These are phyloP conservation scores for Mayamaea pseudoterrestris DNA, from an alignment of 108 stramenopile species.

Conservation along the genomic window DNA sequence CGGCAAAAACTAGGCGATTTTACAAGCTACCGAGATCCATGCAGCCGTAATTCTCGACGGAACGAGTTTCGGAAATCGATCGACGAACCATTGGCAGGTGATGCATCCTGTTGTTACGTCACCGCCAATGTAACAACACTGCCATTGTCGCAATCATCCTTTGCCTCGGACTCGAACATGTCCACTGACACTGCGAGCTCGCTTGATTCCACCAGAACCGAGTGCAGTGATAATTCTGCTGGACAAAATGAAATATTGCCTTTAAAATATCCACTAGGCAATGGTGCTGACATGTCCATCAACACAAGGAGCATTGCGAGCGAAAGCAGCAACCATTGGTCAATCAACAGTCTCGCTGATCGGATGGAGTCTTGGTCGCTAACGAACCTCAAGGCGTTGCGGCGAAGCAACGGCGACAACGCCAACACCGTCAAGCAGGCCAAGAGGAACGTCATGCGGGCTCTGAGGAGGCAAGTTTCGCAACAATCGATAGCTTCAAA, in stretches of 20 bases:
- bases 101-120: too few relatives aligned
- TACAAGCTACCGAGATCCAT: too few relatives aligned
- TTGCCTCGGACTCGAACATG: too few relatives aligned
- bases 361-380: not conserved
- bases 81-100: too few relatives aligned
- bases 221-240: too few relatives aligned
- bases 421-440: not conserved
- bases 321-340: not conserved
- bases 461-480: not conserved
- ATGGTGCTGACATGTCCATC: not conserved
- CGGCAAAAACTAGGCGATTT: too few relatives aligned
- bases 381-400: conserved; percentile 1
- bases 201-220: not conserved
- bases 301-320: not conserved
- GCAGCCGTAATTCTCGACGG: too few relatives aligned
- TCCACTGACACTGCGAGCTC: not conserved
- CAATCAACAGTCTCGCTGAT: not conserved
- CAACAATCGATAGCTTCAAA: too few relatives aligned
- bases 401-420: conserved; percentile 1
- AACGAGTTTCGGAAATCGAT: too few relatives aligned
- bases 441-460: conserved; percentile 1
- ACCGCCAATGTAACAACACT: too few relatives aligned
- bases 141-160: too few relatives aligned
- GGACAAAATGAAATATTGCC: too few relatives aligned
- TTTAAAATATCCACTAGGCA: not conserved